Conservation (phyloP, 768 basidiomycete species). For the Russula dissimulans region DNA sequence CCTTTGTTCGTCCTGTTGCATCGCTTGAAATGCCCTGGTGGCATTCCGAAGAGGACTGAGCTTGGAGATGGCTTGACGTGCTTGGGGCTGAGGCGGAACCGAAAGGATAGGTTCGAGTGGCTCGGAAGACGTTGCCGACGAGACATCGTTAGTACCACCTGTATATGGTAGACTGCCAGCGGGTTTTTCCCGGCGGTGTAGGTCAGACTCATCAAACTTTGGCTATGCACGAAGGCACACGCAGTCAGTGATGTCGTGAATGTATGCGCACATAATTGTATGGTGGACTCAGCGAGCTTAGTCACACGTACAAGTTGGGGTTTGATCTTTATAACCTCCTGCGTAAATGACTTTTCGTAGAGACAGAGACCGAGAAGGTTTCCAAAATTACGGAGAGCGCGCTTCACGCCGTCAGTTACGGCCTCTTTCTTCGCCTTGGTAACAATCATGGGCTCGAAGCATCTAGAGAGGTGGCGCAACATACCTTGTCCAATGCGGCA, state of each 20-base stretch:
- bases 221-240: conserved; percentile 29
- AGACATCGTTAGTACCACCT: not conserved
- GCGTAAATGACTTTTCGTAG: conserved; percentile 88
- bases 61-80: not conserved
- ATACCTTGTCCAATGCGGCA: conserved; percentile 83
- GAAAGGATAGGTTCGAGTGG: conserved; percentile 1
- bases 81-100: not conserved
- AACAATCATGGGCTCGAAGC: not conserved
- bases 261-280: conserved; percentile 4
- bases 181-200: conserved; percentile 55
- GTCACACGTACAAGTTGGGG: conserved; percentile 60
- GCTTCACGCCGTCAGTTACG: conserved; percentile 89
- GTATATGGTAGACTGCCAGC: conserved; percentile 21
- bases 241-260: not conserved
- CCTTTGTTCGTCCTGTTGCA: not conserved
- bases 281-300: not conserved
- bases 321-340: conserved; percentile 82
- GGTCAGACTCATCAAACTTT: conserved; percentile 57
- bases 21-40: not conserved
- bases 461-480: conserved; percentile 24
- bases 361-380: conserved; percentile 93
- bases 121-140: not conserved
- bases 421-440: conserved; percentile 95
- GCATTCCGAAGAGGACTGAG: conserved; percentile 1
- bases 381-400: conserved; percentile 85